Base-by-base conservation (phyloP, 768 basidiomycete species). In the Trametes villosa region DNA sequence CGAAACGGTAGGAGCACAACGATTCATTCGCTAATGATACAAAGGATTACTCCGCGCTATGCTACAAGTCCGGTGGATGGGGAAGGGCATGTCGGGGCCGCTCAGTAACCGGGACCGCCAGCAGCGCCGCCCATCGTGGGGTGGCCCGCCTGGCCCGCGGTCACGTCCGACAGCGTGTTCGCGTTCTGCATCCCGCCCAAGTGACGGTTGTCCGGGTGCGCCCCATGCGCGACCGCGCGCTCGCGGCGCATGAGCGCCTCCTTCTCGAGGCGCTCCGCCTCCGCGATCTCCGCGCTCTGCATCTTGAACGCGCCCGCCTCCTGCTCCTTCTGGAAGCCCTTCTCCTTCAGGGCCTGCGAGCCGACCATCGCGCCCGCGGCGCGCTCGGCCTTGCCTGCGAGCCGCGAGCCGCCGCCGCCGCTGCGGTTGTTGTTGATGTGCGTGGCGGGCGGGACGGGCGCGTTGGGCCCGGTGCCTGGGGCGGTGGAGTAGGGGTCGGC, bases 241-340 rank as follows among this genome's bases (percentile, higher is more conserved):
- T 84, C 81, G 22, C 83, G 78, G 33, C 79, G 76, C 70, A 76
- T 65, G 38, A 75, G 38, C 11, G 83, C 84, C 65, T 84, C 83
- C 5, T 71, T 71, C 68, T 85, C 84, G 7, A 85, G 73, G 13
- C 80, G 77, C 68, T 85, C 82, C 18, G 84, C 84, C 66, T 84
- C 81, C 3, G 78, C 74, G 20, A 85, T 71, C 65, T 85, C 84
- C 8, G 70, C 68, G 27, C 77, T 75, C 68, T 85, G 83, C 11
- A 76, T 53, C 59, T 80, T 80, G 38, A 78, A 60, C 0, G 77
- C 70, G 27, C 78, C 74, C 0, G 83, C 83, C 70, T 83, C 82
- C 75, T 77, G 76, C 63, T 85, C 80, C 67, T 83, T 84, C 72
- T 82, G 74, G 22, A 78, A 59, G 15, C 82, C 84, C 64, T 81